A percentile compares a stretch with the other conserved stretches of the same genome.
These are phyloP conservation scores for Aegilops tauschii DNA, from an alignment of 176 grass and related monocot genomes.

Conservation along the genomic window DNA sequence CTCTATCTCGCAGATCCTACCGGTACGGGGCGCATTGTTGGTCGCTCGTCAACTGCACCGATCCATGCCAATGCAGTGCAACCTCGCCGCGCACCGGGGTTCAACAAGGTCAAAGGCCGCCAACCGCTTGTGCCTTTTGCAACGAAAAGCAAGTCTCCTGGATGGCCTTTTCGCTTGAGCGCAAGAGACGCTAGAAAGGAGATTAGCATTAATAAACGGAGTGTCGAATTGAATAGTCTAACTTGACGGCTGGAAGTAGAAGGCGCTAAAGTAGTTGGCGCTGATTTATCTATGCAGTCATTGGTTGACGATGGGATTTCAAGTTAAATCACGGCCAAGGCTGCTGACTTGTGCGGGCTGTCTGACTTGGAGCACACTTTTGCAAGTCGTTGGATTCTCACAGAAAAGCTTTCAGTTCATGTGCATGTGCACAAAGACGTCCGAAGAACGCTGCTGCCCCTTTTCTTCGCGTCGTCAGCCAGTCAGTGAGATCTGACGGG, in stretches of 20 bases:
- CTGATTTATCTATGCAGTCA: neutral
- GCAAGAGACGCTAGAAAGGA: neutral
- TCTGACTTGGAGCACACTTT: no score
- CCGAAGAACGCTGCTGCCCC: neutral
- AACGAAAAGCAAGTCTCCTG: neutral
- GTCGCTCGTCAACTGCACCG: no score
- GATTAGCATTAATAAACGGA: no score
- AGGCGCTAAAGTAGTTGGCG: no score
- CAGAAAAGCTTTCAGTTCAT: neutral
- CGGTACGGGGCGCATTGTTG: no score
- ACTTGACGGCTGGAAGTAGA: no score
- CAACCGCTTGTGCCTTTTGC: constrained; percentile 5
- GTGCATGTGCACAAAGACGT: neutral
- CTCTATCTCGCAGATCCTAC: neutral
- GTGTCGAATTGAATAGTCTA: no score
- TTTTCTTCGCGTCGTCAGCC: neutral
- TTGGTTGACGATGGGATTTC: neutral
- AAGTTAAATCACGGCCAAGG: neutral
- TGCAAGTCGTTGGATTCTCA: no score
- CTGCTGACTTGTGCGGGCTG: constrained; percentile 4
- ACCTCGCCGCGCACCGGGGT: neutral
- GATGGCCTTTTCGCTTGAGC: neutral
- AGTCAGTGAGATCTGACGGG: no score
- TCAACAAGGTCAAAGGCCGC: neutral
- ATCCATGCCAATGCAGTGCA: no score